Percentiles rank a stretch among this genome's conserved stretches.
Evolutionary conservation across 805 yeast genomes (phyloP).

Genomic region (Schizosaccharomyces lindneri): DNA sequence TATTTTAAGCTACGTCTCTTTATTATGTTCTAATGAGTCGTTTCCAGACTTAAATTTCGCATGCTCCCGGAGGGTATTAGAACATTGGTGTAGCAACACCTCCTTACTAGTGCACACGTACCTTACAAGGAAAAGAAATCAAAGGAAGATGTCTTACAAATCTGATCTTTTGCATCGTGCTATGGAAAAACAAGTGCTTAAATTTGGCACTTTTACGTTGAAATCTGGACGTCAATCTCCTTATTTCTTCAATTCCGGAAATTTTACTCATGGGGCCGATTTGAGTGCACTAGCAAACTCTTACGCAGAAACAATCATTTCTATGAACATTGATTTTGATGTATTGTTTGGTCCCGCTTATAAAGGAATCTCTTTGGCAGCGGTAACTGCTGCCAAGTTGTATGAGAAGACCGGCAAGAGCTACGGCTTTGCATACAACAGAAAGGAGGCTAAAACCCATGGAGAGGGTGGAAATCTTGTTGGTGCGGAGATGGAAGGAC

Average conservation of each 20-base stretch:
- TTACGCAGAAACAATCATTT: constrained; percentile 66
- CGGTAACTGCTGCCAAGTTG: constrained; percentile 73
- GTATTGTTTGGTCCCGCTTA: constrained; percentile 92
- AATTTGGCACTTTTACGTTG: constrained; percentile 70
- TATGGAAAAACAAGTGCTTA: constrained; percentile 53
- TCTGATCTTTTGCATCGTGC: constrained; percentile 48
- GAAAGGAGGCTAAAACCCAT: constrained; percentile 85
- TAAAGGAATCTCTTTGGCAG: constrained; percentile 89
- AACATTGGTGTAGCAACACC: too few species aligned
- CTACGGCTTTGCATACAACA: constrained; percentile 79
- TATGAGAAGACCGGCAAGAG: constrained; percentile 59
- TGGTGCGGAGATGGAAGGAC: constrained; percentile 49
- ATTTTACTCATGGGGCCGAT: constrained; percentile 56
- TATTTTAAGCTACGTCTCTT: too few species aligned
- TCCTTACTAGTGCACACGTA: too few species aligned
- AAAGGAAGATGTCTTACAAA: not conserved
- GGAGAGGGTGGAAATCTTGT: constrained; percentile 96
- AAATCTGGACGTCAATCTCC: constrained; percentile 44
- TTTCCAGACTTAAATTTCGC: too few species aligned
- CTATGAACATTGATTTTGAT: constrained; percentile 59
- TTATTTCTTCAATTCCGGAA: constrained; percentile 84
- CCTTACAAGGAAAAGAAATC: not conserved
- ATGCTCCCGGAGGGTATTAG: too few species aligned
- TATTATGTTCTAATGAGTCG: too few species aligned
- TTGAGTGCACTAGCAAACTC: constrained; percentile 64